These are phyloP conservation scores for Cryptosporidium felis DNA, from an alignment of 169 alveolate species.

Conservation along the genomic window DNA sequence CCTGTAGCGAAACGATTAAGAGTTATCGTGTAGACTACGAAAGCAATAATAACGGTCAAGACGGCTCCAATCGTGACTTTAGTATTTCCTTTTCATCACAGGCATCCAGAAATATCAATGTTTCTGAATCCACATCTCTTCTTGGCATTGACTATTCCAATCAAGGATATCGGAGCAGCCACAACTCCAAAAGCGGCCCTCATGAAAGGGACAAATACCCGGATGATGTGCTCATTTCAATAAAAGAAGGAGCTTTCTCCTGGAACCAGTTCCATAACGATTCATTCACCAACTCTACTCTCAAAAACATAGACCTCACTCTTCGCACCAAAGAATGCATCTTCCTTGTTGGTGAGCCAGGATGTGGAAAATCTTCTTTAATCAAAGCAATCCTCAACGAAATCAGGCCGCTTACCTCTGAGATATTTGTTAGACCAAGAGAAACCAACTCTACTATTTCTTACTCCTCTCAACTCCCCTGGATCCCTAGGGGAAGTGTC, in stretches of 20 bases:
- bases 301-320: constrained; percentile 8
- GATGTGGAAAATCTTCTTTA: constrained; percentile 86
- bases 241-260: constrained; percentile 31
- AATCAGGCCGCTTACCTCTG: constrained; percentile 72
- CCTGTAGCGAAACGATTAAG: neutral
- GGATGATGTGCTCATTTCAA: neutral
- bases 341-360: constrained; percentile 75
- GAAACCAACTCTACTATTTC: constrained; percentile 72
- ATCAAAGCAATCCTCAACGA: constrained; percentile 78
- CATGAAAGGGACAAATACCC: neutral
- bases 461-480: constrained; percentile 83
- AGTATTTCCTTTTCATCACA: neutral
- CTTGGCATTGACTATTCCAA: neutral
- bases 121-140: neutral
- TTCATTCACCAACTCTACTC: constrained; percentile 2
- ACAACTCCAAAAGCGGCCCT: neutral
- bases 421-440: constrained; percentile 71
- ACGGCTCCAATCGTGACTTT: too few relatives aligned
- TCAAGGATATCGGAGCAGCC: neutral
- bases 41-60: neutral
- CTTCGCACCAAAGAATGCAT: constrained; percentile 32
- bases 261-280: constrained; percentile 9
- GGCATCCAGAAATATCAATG: neutral
- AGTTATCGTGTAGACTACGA: too few relatives aligned
- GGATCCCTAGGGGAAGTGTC: constrained; percentile 83